A percentile compares a stretch with the other conserved stretches of the same genome.
Evolutionary conservation across 2,329 filamentous ascomycete species (phyloP).

Genomic region (Magnaporthiopsis incrustans): DNA sequence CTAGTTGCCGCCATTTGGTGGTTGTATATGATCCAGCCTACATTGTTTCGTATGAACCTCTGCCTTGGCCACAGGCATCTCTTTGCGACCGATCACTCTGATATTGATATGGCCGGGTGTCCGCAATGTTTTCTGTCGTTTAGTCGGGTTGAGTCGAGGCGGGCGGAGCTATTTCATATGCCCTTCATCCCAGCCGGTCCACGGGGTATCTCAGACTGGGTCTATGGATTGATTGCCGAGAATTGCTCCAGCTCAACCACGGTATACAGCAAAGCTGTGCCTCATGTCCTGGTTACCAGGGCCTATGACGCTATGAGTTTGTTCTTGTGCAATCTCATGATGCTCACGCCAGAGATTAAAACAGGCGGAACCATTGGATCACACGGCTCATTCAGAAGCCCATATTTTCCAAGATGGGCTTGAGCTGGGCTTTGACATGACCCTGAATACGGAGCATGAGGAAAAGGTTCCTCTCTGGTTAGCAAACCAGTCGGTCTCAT

Average conservation of each 20-base stretch:
- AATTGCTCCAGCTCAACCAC: not conserved
- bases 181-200: too few species aligned
- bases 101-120: not conserved
- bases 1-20: not conserved
- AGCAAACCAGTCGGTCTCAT: not conserved
- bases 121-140: not conserved
- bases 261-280: not conserved
- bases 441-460: not conserved
- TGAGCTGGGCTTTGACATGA: not conserved
- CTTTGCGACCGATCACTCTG: not conserved
- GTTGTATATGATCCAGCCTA: not conserved
- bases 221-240: not conserved
- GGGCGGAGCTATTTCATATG: too few species aligned
- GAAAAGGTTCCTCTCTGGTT: not conserved
- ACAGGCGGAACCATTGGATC: not conserved
- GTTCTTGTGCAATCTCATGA: not conserved
- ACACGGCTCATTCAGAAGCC: not conserved
- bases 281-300: not conserved
- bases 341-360: not conserved
- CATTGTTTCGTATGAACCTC: not conserved
- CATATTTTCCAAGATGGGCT: not conserved
- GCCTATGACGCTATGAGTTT: not conserved
- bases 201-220: not conserved
- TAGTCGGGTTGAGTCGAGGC: not conserved
- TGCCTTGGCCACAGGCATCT: not conserved